Base-by-base conservation (phyloP, 2,329 filamentous ascomycete genomes). In the Fusarium oligoseptatum region DNA sequence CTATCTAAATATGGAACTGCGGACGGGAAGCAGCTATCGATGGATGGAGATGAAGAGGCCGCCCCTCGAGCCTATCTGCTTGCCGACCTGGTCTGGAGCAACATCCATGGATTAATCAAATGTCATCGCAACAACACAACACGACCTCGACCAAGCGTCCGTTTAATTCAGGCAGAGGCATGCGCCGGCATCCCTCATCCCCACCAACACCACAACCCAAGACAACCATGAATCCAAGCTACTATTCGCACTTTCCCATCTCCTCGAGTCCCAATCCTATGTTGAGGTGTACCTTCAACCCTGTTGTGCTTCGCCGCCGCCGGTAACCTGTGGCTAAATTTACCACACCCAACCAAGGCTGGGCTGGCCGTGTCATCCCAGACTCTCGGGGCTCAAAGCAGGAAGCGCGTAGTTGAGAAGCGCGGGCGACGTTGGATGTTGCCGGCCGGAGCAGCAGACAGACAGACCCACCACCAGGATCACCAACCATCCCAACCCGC, bases 341-440 rank as follows among this genome's bases (percentile, higher is more conserved):
- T 62, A 62, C 63, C 63, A 65, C 72, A 61, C 57, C 15, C 58
- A 64, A 70, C 65, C 45, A 60, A 32, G 22, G 48, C 48, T 41
- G 45, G 22, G 48, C 48, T 41, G 45, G 58, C 36, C 37, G 27
- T 60, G 61, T 50, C 58, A 75, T 69, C 68, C 65, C 48, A 70
- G 50, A 32, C 43, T 48, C 58, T 48, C 29, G 68, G 68, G 68
- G 66, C 52, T 50, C n/a, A 57, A 41, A 27, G 41, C 22, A 39
- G 50, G 48, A 64, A 45, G 56, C 66, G 60, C 60, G 43, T 39
- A 64, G 56, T 41, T 39, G 36, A 62, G 60, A 67, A 74, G 67
- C 62, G 66, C 55, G 64, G 70, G 69, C 71, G 50, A 71, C 61
- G 68, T 70, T 77, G 73, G 67, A 64, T 58, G 65, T 74, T 78